Evolutionary conservation across 345 rosid species (phyloP), one percentile per base, ranked within the genome.

Genomic region (Acer campestre): DNA sequence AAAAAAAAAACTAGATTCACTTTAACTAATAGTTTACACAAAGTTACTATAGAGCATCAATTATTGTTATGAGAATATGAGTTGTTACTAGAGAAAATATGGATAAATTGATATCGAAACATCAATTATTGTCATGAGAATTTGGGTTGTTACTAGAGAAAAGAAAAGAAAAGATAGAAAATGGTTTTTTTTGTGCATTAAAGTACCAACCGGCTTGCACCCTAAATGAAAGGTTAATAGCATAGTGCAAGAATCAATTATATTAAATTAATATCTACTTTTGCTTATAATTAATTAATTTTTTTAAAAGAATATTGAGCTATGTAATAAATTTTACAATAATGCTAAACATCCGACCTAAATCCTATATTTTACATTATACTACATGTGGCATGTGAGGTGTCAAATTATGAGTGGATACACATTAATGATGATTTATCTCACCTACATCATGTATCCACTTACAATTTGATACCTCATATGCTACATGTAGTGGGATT

Each of bases 121-220:
- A 49, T 56, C 61, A 56, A 56, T 56, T 6, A 56, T 56, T 56
- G 61, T n/a, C 61, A 56, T 56, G 9, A 56, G 18, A 56, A 2
- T 56, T 56, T 16, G 61, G 18, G 61, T 56, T 8, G 10, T 56
- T 4, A 56, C 61, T 7, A 56, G 53, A 3, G 53, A 49, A 35
- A 35, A 35, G 3, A 3, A 29, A 29, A 29, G 0, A 29, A 29
- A 29, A 0, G 27, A 25, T 49, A 14, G 55, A 49, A 13, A 4
- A 49, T 49, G 55, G 5, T 49, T 49, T 49, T 49, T 25, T 49
- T 4, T 49, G 55, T 49, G 55, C 55, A 13, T 49, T 49, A 51
- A 49, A 16, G 22, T 51, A 27, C 73, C 61, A 70, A 51, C 75
- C 56, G 64, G 75, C 75, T 58, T 59, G 55, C 75, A 14, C 22